Evolutionary conservation across 2,329 filamentous ascomycete genomes (phyloP).

Genomic region (Fusarium scirpi): DNA sequence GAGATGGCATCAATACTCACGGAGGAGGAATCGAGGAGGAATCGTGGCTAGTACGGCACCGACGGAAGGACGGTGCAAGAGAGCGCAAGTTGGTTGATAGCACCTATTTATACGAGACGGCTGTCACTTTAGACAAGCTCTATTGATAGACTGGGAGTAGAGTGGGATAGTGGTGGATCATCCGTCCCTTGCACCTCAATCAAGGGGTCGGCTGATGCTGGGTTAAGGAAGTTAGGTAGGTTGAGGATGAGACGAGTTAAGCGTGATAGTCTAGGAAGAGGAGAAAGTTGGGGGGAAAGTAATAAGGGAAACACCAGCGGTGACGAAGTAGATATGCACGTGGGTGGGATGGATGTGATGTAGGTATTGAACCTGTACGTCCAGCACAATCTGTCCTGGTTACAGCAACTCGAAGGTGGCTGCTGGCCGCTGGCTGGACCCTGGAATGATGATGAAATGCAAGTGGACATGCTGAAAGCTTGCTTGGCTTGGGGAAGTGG

Average conservation of each 20-base stretch:
- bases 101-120: slow-evolving; percentile 24
- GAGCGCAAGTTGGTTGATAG: slow-evolving; percentile 7
- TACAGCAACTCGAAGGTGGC: not conserved
- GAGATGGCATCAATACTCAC: slow-evolving; percentile 11
- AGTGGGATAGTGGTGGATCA: slow-evolving; percentile 13
- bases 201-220: slow-evolving; percentile 21
- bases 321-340: slow-evolving; percentile 39
- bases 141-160: slow-evolving; percentile 1
- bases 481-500: slow-evolving; percentile 37
- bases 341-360: slow-evolving; percentile 21
- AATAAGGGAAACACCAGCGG: slow-evolving; percentile 28
- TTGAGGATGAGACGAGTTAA: not conserved
- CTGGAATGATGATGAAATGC: slow-evolving; percentile 39
- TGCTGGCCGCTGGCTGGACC: slow-evolving; percentile 23
- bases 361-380: not conserved
- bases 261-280: not conserved
- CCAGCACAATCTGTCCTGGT: not conserved
- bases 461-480: slow-evolving; percentile 35
- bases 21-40: not conserved
- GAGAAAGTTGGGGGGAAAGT: slow-evolving; percentile 3
- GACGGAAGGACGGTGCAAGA: slow-evolving; percentile 14
- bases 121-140: slow-evolving; percentile 6
- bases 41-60: not conserved
- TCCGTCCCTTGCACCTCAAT: slow-evolving; percentile 17
- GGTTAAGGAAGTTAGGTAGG: not conserved